Evolutionary conservation across 2,329 filamentous ascomycete species (phyloP).

Genomic region (Penicillium decumbens): DNA sequence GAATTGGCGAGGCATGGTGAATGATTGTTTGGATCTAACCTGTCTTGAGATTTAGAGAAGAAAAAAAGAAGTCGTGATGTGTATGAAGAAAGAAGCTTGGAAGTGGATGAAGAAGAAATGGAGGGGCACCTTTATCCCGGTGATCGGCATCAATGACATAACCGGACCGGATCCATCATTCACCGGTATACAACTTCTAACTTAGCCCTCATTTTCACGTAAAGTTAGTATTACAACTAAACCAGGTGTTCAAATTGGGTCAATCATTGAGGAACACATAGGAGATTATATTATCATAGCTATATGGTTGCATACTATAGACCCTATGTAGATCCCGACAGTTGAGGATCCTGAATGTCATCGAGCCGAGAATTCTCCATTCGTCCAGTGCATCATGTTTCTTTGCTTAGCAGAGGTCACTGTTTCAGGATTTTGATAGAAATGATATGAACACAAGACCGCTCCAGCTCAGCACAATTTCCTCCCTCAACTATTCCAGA

Average conservation of each 20-base stretch:
- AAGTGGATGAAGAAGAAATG: constrained; percentile 16
- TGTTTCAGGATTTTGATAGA: background rate
- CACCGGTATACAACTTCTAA: background rate
- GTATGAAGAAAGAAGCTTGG: constrained; percentile 4
- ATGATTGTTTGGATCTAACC: constrained; percentile 12
- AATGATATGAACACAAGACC: background rate
- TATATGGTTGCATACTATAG: background rate
- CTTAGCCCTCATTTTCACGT: background rate
- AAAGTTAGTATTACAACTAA: background rate
- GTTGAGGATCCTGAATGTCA: background rate
- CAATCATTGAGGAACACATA: background rate
- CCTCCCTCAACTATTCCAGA: background rate
- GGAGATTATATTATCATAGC: background rate
- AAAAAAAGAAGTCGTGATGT: constrained; percentile 7
- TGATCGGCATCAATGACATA: constrained; percentile 16
- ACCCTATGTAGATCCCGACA: background rate
- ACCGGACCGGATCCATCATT: background rate
- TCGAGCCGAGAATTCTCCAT: background rate
- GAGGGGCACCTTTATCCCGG: constrained; percentile 18
- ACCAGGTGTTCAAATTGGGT: background rate
- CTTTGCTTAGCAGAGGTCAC: background rate
- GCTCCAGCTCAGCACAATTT: background rate
- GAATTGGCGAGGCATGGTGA: constrained; percentile 89
- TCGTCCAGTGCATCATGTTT: background rate
- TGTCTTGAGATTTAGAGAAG: constrained; percentile 6